phyloP scores from a whole-genome alignment of 2,329 filamentous ascomycete species.

The Phialophora expanda region DNA sequence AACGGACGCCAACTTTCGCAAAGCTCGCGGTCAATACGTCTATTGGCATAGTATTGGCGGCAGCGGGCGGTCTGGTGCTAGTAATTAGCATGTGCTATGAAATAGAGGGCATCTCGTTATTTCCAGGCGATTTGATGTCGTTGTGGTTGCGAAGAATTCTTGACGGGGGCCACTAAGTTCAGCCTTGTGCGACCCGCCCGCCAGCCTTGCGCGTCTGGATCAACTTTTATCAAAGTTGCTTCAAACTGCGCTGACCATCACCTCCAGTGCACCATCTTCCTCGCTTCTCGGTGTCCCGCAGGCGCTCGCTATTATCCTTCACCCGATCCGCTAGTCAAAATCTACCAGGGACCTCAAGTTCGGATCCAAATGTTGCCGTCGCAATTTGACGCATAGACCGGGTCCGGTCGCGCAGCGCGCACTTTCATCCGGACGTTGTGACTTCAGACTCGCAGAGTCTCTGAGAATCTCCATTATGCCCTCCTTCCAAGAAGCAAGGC shows the following conservation, averaged over 20 bases:
- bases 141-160: not conserved
- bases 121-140: not conserved
- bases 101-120: not conserved
- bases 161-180: not conserved
- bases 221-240: not conserved
- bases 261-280: not conserved
- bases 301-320: not conserved
- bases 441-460: not conserved
- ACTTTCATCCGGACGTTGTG: not conserved
- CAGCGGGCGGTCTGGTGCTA: not conserved
- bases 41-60: not conserved
- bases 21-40: not conserved
- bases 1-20: not conserved
- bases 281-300: not conserved
- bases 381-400: not conserved
- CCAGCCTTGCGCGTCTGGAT: not conserved
- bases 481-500: conserved; percentile 24
- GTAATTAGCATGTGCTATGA: not conserved
- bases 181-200: not conserved
- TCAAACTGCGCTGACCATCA: not conserved
- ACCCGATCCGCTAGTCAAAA: not conserved
- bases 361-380: not conserved
- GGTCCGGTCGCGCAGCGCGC: not conserved
- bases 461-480: conserved; percentile 31
- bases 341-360: not conserved